Evolutionary conservation across 2,329 filamentous ascomycete genomes (phyloP).

Genomic region (Epichloe coenophiala): DNA sequence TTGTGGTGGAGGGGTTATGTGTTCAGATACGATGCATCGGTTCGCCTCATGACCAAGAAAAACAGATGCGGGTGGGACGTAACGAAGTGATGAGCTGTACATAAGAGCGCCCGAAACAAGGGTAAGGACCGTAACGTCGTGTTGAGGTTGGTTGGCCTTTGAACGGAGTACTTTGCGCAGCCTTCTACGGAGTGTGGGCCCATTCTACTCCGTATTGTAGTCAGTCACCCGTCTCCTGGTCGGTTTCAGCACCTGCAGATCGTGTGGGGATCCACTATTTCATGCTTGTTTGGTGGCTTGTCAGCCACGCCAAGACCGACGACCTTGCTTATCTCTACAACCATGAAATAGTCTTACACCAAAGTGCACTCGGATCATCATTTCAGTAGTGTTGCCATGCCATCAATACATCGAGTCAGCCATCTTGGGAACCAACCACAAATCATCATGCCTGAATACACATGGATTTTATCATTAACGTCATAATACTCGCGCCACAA

Average conservation of each 20-base stretch:
- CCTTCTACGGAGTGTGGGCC: no score
- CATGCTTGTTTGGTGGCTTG: no score
- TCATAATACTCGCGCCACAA: constrained; percentile 3
- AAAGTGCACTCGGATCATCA: no score
- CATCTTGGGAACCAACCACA: neutral
- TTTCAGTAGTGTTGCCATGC: neutral
- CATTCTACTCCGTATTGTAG: no score
- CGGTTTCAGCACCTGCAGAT: no score
- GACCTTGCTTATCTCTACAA: neutral
- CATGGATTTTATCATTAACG: neutral
- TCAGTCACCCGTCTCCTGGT: no score
- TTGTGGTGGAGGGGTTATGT: constrained; percentile 1
- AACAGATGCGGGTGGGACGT: neutral
- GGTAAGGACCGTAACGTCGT: no score
- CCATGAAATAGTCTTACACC: no score
- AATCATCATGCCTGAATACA: neutral
- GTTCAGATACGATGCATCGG: neutral
- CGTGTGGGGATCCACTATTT: no score
- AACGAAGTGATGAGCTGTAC: neutral
- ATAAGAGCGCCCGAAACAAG: neutral
- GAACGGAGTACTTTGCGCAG: no score
- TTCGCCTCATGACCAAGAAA: constrained; percentile 3
- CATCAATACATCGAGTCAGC: neutral
- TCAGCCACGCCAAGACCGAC: neutral
- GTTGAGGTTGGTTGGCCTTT: no score